Base-by-base conservation (phyloP, 345 rosid species). In the Reutealis trisperma region DNA sequence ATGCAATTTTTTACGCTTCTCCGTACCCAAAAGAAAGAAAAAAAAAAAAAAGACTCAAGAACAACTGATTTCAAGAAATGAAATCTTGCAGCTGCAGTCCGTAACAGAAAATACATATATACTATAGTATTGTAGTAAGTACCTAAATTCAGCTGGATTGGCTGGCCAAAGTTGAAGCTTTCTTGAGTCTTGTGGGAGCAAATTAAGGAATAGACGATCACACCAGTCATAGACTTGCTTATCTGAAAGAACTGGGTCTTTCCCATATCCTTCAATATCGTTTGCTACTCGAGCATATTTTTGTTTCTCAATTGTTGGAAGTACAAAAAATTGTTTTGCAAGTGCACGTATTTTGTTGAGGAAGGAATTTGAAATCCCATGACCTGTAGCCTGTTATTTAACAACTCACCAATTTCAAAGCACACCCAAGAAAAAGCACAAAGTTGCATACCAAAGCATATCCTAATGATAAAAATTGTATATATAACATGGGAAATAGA, bases 161-260 rank as follows among this genome's bases (percentile, higher is more conserved):
- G n/a, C 10, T 3, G 73, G 73, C 73, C 73, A 70, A 27, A 70
- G 61, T 11, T 70, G 73, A 70, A 51, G 44, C 16, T 51, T 70
- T 52, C 61, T 70, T 7, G 61, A 70, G 58, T 89, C 77, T 75
- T 87, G 81, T 9, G 97, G 91, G 67, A 62, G 72, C 32, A 87
- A 65, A 14, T 72, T 79, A 62, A 94, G 85, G 59, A 81, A 85
- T 81, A 91, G 72, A 32, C 93, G 85, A 77, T 90, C 94, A 6
- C 77, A 89, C 97, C 95, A 94, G 76, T 94, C 97, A 19, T 88
- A 76, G 54, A 85, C 90, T 84, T 91, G 94, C 34, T 86, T 75
- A 69, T 90, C 90, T 0, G 81, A 86, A 4, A 94, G 67, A 76
- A 91, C 82, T 85, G 84, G 81, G 67, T 94, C 98, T 67, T 79